Evolutionary conservation across 176 grass and related monocot genomes (phyloP).

Genomic region (Zoysia japonica): DNA sequence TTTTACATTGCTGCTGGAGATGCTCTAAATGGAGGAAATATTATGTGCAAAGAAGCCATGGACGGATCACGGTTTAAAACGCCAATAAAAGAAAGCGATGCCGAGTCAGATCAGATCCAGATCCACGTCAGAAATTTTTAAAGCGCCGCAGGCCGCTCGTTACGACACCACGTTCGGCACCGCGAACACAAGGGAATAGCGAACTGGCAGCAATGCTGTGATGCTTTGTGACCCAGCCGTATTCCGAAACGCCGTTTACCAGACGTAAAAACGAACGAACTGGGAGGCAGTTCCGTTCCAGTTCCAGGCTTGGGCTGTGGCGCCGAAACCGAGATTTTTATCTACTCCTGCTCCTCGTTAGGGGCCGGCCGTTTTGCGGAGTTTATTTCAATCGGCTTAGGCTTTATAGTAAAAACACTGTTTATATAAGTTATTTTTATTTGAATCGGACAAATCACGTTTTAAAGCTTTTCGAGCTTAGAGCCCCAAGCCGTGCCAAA

Average conservation of each 20-base stretch:
- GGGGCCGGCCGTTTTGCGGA: too few relatives aligned
- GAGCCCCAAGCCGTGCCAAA: too few relatives aligned
- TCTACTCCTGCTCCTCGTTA: too few relatives aligned
- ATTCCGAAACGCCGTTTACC: neutral
- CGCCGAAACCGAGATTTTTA: neutral
- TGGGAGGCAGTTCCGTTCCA: too few relatives aligned
- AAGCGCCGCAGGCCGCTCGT: neutral
- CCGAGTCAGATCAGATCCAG: neutral
- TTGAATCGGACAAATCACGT: too few relatives aligned
- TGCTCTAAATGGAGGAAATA: too few relatives aligned
- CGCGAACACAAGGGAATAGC: neutral
- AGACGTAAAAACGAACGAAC: neutral
- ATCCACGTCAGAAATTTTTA: conserved; percentile 1
- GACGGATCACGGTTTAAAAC: neutral
- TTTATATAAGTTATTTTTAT: too few relatives aligned
- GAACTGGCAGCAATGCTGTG: neutral
- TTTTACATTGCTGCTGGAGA: too few relatives aligned
- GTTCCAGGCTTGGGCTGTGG: too few relatives aligned
- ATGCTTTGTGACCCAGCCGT: neutral
- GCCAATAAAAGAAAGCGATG: neutral
- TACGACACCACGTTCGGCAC: neutral
- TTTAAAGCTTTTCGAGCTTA: too few relatives aligned
- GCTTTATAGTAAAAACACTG: too few relatives aligned
- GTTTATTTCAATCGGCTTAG: too few relatives aligned
- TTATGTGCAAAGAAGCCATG: neutral